Percentiles rank a stretch among this genome's conserved stretches.
These are phyloP conservation scores for Gracilaria vermiculophylla DNA, from an alignment of 23 red algal species.

Conservation along the genomic window DNA sequence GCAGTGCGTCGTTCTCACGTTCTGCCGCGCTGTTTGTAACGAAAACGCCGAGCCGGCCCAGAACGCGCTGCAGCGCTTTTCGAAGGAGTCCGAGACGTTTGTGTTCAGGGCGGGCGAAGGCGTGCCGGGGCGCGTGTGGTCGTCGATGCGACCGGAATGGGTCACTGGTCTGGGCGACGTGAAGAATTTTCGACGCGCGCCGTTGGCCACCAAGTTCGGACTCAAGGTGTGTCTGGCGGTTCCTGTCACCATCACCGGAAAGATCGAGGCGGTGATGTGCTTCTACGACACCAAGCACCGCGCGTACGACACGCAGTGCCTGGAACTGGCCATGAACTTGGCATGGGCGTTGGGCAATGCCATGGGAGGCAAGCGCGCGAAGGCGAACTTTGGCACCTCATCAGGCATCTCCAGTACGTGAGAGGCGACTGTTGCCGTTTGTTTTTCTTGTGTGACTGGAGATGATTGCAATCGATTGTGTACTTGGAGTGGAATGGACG, in stretches of 20 bases:
- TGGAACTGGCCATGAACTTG: constrained; percentile 69
- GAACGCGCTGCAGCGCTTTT: constrained; percentile 3
- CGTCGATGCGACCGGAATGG: constrained; percentile 78
- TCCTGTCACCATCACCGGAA: constrained; percentile 67
- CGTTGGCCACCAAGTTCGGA: constrained; percentile 40
- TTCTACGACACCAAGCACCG: constrained; percentile 75
- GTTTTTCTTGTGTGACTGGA: too few species aligned
- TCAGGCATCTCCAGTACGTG: constrained; percentile 44
- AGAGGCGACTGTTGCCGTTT: neutral
- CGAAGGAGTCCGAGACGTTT: constrained; percentile 39
- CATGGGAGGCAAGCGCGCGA: constrained; percentile 65
- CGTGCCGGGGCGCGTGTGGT: constrained; percentile 74
- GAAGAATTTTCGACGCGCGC: constrained; percentile 54
- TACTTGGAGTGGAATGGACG: too few species aligned
- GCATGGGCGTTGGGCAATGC: constrained; percentile 73
- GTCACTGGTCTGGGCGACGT: constrained; percentile 44
- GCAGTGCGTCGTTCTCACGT: constrained; percentile 10
- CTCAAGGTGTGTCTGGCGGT: constrained; percentile 72
- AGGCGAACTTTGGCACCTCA: neutral
- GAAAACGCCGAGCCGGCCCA: neutral
- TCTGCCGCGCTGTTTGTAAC: constrained; percentile 29
- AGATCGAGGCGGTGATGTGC: constrained; percentile 71
- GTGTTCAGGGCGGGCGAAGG: constrained; percentile 39
- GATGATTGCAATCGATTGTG: neutral
- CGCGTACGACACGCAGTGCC: constrained; percentile 63